Percentiles rank a stretch among this genome's conserved stretches.
phyloP scores from a whole-genome alignment of 306 rosid species.

The Cucurbita pepo region DNA sequence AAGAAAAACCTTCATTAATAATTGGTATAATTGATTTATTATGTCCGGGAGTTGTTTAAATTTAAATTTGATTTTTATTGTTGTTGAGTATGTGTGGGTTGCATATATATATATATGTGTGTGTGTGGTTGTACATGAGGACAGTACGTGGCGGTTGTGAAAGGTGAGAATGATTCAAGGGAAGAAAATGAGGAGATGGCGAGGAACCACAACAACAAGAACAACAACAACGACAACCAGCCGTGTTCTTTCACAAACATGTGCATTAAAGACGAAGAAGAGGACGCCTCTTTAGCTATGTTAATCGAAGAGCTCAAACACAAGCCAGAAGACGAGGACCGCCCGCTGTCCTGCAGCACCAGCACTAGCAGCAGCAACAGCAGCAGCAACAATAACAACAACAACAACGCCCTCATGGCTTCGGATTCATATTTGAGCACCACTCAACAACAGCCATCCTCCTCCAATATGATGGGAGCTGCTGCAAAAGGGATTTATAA shows the following conservation, averaged over 20 bases:
- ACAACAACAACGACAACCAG: neutral
- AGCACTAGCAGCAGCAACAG: no score
- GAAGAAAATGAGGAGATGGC: neutral
- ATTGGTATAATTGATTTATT: no score
- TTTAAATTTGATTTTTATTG: no score
- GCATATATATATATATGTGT: no score
- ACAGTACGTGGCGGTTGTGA: neutral
- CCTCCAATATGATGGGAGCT: neutral
- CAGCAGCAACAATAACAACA: no score
- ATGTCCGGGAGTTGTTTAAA: no score
- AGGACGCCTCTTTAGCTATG: slow-evolving; percentile 8
- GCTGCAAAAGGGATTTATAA: neutral
- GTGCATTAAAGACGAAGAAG: neutral
- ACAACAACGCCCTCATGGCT: no score
- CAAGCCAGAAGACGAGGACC: neutral
- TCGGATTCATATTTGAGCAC: no score
- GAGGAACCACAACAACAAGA: neutral
- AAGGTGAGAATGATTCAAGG: neutral
- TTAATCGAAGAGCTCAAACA: slow-evolving; percentile 3
- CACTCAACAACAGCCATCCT: no score
- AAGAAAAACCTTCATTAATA: no score
- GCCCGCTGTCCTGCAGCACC: neutral
- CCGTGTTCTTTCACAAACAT: neutral
- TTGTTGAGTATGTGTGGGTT: no score
- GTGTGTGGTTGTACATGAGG: neutral